A percentile compares a stretch with the other conserved stretches of the same genome.
These are phyloP conservation scores for Neurospora sp. DNA, from an alignment of 495 filamentous ascomycete genomes.

Conservation along the genomic window DNA sequence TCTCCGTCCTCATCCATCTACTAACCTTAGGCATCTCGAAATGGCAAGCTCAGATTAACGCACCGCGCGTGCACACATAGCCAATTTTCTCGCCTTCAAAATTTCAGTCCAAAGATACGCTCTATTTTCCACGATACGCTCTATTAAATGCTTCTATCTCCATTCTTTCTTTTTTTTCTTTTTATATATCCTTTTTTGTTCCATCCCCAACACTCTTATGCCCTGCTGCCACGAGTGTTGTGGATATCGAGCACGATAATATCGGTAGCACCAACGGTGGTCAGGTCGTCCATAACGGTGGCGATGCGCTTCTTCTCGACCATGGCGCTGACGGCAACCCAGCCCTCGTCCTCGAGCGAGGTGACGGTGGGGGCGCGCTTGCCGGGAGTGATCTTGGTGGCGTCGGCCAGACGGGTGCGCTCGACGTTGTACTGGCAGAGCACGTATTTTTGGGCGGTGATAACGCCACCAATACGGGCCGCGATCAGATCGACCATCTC, in stretches of 20 bases:
- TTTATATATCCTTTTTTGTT: neutral
- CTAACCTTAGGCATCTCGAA: neutral
- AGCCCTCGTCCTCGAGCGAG: conserved; percentile 73
- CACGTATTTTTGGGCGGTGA: conserved; percentile 90
- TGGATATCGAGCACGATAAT: conserved; percentile 81
- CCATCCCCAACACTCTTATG: neutral
- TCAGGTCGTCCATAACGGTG: conserved; percentile 82
- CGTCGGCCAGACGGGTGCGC: conserved; percentile 52
- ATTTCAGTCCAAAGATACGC: neutral
- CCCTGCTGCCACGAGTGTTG: conserved; percentile 54
- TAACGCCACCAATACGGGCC: conserved; percentile 79
- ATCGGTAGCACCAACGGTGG: conserved; percentile 69
- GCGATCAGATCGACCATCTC: conserved; percentile 71
- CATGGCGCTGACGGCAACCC: conserved; percentile 92
- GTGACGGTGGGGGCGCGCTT: conserved; percentile 91
- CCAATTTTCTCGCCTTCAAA: neutral
- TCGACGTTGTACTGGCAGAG: conserved; percentile 94
- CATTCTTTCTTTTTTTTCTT: neutral
- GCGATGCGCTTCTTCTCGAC: conserved; percentile 86
- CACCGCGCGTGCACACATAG: neutral
- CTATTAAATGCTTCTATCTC: neutral
- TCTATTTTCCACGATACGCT: neutral
- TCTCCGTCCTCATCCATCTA: neutral
- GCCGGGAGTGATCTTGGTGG: conserved; percentile 78
- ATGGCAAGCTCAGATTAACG: neutral